Evolutionary conservation across 2,329 filamentous ascomycete species (phyloP), one percentile per base, ranked within the genome.

Genomic region (Xylariaceae sp.): DNA sequence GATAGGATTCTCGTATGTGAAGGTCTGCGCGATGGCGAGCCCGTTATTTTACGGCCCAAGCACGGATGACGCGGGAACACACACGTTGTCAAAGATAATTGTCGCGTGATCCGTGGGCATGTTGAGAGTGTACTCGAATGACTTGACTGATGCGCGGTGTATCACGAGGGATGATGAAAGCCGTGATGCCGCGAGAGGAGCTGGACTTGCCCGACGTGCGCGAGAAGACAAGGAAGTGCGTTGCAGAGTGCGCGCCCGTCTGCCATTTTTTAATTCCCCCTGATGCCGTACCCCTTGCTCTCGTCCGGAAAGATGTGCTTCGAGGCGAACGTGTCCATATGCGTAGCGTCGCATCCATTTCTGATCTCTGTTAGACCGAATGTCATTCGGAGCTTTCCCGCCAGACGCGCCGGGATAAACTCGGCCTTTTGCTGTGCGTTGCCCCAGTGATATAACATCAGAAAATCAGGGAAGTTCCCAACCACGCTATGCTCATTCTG

Each of bases 101-200:
- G 81, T 85, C 2, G 82, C 82, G 63, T 85, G 82, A 64, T 86
- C 82, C 5, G 82, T 85, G 0, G 81, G 81, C 81, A 85, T 86
- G 61, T 85, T 85, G 49, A 85, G 75, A 1, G 81, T 85, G 80
- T 81, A 85, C 67, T 85, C 77, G 59, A 82, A 85, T 36, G 78
- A 81, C 43, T 77, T 74, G 7, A 83, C 74, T 71, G 15, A 85
- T 60, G 0, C 82, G 82, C 1, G 73, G 72, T 0, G 80, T 76
- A 1, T 76, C 68, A 30, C 71, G 67, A 1, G 81, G 81, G 1
- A 84, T 77, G 26, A 85, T 72, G 61, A 85, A 85, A 48, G 81
- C 83, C 1, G 80, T 82, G 40, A 85, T 84, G 0, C 83, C 83
- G 51, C 71, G 73, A 0, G 77, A 71, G 4, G 77, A 73, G 0